phyloP scores from a whole-genome alignment of 2,329 filamentous ascomycete genomes.

The Scolecobasidium constrictum region DNA sequence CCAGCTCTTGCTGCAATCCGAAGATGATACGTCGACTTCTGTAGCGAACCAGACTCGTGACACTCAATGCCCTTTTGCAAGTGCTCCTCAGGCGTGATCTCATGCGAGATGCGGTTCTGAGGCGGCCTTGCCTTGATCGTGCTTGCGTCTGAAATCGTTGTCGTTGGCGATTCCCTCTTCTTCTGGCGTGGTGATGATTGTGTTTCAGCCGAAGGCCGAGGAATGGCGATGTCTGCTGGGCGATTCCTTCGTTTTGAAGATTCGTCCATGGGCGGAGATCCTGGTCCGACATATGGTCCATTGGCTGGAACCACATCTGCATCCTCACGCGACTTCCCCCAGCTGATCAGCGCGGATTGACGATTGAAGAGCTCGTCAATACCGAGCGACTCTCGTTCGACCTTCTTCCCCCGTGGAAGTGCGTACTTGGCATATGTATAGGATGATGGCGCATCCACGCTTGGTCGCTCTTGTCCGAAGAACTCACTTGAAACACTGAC shows the following conservation, averaged over 20 bases:
- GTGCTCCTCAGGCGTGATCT: slow-evolving; percentile 66
- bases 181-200: slow-evolving; percentile 6
- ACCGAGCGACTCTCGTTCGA: slow-evolving; percentile 52
- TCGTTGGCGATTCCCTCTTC: slow-evolving; percentile 3
- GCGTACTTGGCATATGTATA: slow-evolving; percentile 82
- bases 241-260: slow-evolving; percentile 3
- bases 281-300: slow-evolving; percentile 1
- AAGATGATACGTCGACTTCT: slow-evolving; percentile 93
- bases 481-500: slow-evolving; percentile 62
- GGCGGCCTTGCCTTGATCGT: slow-evolving; percentile 33
- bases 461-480: slow-evolving; percentile 38
- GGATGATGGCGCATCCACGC: slow-evolving; percentile 45
- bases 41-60: slow-evolving; percentile 76
- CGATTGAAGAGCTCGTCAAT: slow-evolving; percentile 27
- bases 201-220: slow-evolving; percentile 6
- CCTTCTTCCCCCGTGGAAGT: slow-evolving; percentile 68
- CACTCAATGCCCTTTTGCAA: slow-evolving; percentile 80
- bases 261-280: background rate
- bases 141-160: slow-evolving; percentile 14
- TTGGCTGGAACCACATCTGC: background rate
- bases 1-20: slow-evolving; percentile 78
- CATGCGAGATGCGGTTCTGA: slow-evolving; percentile 41
- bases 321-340: background rate
- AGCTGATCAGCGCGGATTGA: slow-evolving; percentile 31
- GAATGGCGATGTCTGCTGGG: slow-evolving; percentile 9